A percentile compares a stretch with the other conserved stretches of the same genome.
These are phyloP conservation scores for Neurospora sp. DNA, from an alignment of 495 filamentous ascomycete genomes.

Conservation along the genomic window DNA sequence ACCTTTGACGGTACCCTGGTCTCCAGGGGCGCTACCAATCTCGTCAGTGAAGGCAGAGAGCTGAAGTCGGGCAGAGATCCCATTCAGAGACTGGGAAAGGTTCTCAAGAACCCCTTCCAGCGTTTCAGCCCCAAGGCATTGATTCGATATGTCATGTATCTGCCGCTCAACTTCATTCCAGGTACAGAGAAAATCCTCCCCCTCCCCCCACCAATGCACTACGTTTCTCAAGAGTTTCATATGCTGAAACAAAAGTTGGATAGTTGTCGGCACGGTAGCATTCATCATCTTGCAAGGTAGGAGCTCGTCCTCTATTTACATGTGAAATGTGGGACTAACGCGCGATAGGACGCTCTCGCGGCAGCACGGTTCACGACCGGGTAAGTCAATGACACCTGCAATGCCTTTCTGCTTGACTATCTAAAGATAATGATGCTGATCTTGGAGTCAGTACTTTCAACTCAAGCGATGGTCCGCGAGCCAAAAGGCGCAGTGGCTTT, in stretches of 20 bases:
- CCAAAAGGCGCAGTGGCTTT: conserved; percentile 54
- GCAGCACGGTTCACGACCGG: conserved; percentile 20
- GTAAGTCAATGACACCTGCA: conserved; percentile 10
- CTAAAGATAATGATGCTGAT: conserved; percentile 2
- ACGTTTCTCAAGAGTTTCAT: background rate
- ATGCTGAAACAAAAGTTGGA: background rate
- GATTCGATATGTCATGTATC: conserved; percentile 61
- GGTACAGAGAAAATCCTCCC: conserved; percentile 17
- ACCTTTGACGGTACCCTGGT: conserved; percentile 82
- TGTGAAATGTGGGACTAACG: conserved; percentile 6
- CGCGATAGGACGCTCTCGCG: conserved; percentile 27
- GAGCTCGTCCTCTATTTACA: background rate
- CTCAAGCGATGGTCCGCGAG: conserved; percentile 65
- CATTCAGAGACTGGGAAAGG: conserved; percentile 62
- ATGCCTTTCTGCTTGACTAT: background rate
- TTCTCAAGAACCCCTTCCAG: conserved; percentile 58
- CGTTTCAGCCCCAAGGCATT: conserved; percentile 55
- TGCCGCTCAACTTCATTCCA: conserved; percentile 91
- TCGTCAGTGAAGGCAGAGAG: conserved; percentile 66
- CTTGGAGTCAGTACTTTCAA: conserved; percentile 62
- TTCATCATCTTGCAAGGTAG: conserved; percentile 72
- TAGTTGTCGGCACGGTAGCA: conserved; percentile 66
- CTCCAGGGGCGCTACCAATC: conserved; percentile 37
- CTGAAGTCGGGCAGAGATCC: conserved; percentile 50
- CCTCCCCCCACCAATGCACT: background rate